Percentiles rank a stretch among this genome's conserved stretches.
Evolutionary conservation across 2,329 filamentous ascomycete species (phyloP).

Genomic region (Alternaria novae-zelandiae): DNA sequence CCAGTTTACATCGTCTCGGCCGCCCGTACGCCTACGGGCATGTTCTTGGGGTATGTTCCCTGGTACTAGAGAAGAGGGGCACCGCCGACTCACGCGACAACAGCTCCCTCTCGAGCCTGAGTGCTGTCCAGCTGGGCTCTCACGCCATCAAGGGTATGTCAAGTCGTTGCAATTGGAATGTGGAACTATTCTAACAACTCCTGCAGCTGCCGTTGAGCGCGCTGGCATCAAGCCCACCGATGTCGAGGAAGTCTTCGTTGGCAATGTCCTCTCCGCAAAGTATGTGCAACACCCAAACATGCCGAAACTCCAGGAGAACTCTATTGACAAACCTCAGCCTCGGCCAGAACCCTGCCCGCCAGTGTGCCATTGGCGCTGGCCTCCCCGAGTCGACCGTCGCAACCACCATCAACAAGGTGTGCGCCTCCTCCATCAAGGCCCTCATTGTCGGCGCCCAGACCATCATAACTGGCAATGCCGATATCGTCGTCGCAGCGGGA

Average conservation of each 20-base stretch:
- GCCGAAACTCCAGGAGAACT: not conserved
- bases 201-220: constrained; percentile 76
- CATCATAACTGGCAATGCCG: constrained; percentile 94
- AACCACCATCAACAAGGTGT: constrained; percentile 99
- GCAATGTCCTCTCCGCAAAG: constrained; percentile 97
- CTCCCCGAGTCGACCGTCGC: constrained; percentile 79
- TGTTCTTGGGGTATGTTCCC: constrained; percentile 81
- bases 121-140: constrained; percentile 83
- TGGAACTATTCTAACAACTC: constrained; percentile 22
- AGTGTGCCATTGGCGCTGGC: constrained; percentile 89
- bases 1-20: constrained; percentile 96
- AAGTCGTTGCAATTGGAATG: not conserved
- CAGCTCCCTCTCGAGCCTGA: constrained; percentile 87
- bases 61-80: constrained; percentile 23
- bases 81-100: constrained; percentile 31
- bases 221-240: constrained; percentile 86
- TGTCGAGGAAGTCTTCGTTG: constrained; percentile 96
- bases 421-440: constrained; percentile 92
- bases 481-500: constrained; percentile 91
- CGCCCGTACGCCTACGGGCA: constrained; percentile 88
- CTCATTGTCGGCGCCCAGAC: constrained; percentile 94
- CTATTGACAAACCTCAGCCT: constrained; percentile 64
- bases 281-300: constrained; percentile 54
- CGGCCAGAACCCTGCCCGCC: constrained; percentile 93
- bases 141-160: constrained; percentile 86